phyloP scores from a whole-genome alignment of 148 eudicot genomes.

The Camellia granthamiana region DNA sequence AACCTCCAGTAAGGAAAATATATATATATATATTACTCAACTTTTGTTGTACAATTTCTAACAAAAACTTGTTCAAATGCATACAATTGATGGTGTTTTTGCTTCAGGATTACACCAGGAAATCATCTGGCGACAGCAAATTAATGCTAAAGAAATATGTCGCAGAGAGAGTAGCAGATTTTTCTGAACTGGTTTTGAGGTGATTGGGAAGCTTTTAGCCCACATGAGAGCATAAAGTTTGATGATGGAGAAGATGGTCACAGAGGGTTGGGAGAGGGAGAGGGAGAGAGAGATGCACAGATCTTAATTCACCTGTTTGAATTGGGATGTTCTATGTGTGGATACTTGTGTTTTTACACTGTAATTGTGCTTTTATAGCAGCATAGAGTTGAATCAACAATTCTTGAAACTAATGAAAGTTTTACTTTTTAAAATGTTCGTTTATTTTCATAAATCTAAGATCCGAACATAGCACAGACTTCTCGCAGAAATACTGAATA shows the following conservation, averaged over 20 bases:
- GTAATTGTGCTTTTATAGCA: background rate
- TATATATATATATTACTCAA: background rate
- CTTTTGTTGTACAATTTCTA: background rate
- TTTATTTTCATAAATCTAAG: too few species aligned
- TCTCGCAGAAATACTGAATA: too few species aligned
- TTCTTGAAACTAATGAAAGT: too few species aligned
- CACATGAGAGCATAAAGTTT: background rate
- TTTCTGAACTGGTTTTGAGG: background rate
- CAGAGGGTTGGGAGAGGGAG: constrained; percentile 12
- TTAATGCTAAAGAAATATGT: background rate
- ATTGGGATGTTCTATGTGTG: background rate
- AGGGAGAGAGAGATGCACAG: background rate
- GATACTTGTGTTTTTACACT: background rate
- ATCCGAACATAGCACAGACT: too few species aligned
- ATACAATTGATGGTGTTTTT: background rate
- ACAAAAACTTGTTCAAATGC: background rate
- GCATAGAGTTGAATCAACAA: background rate
- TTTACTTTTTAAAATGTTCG: too few species aligned
- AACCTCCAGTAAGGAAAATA: constrained; percentile 33
- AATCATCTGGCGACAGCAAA: background rate
- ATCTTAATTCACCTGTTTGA: background rate
- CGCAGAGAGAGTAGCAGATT: background rate
- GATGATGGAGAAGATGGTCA: background rate
- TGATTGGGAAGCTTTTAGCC: constrained; percentile 10
- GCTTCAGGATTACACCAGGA: constrained; percentile 12